phyloP scores from a whole-genome alignment of 176 grass and related monocot genomes.

The Juncus inflexus region DNA sequence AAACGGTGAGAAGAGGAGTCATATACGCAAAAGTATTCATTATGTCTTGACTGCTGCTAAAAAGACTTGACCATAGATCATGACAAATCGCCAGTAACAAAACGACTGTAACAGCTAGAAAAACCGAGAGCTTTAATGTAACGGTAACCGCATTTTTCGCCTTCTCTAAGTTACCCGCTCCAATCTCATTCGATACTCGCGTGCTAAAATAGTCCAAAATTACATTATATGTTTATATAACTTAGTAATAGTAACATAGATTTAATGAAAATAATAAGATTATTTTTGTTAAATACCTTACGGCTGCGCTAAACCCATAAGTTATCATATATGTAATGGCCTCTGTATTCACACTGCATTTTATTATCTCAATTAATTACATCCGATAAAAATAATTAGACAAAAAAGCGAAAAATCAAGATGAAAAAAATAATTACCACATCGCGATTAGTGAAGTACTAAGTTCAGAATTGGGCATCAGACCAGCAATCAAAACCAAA shows the following conservation, averaged over 20 bases:
- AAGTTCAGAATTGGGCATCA: constrained; percentile 68
- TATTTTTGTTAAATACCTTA: constrained; percentile 39
- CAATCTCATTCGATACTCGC: constrained; percentile 86
- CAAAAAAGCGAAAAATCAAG: not conserved
- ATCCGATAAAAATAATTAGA: not conserved
- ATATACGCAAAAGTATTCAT: constrained; percentile 48
- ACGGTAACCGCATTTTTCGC: constrained; percentile 65
- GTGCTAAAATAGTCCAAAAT: constrained; percentile 40
- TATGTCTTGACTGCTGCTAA: constrained; percentile 59
- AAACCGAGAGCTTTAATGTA: constrained; percentile 67
- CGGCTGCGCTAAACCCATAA: constrained; percentile 76
- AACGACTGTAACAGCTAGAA: constrained; percentile 50
- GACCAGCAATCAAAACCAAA: constrained; percentile 65
- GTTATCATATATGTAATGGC: constrained; percentile 75
- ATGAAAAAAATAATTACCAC: constrained; percentile 45
- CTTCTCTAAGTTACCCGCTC: constrained; percentile 46
- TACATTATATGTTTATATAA: not conserved
- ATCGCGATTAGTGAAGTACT: constrained; percentile 89
- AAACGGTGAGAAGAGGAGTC: constrained; percentile 47
- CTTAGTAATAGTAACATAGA: not conserved
- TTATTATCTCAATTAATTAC: not conserved
- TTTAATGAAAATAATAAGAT: not conserved
- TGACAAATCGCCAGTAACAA: constrained; percentile 53
- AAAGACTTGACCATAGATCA: constrained; percentile 54
- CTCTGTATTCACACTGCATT: constrained; percentile 64